A percentile compares a stretch with the other conserved stretches of the same genome.
phyloP scores from a whole-genome alignment of 2,329 filamentous ascomycete species.

The Fusarium miscanthi region DNA sequence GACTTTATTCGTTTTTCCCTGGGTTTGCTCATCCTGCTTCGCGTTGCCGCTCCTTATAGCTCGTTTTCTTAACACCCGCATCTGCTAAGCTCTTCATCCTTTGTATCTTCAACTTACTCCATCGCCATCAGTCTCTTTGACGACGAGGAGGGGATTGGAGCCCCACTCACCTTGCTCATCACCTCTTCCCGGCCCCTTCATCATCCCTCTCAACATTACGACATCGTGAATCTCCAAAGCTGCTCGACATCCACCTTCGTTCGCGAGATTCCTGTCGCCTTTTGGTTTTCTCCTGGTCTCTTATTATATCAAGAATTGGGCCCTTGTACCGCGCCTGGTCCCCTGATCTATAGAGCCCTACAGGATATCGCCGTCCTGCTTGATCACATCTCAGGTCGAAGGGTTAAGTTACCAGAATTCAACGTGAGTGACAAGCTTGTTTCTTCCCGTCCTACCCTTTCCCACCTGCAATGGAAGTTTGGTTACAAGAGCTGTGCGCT shows the following conservation, averaged over 20 bases:
- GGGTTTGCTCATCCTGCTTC: constrained; percentile 5
- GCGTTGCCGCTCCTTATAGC: not conserved
- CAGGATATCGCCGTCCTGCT: constrained; percentile 20
- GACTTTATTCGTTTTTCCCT: constrained; percentile 4
- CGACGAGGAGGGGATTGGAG: constrained; percentile 36
- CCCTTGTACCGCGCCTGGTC: not conserved
- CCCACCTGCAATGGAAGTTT: constrained; percentile 2
- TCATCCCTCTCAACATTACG: constrained; percentile 25
- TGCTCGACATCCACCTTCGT: constrained; percentile 2
- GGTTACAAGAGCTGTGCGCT: constrained; percentile 1
- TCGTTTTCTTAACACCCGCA: constrained; percentile 4
- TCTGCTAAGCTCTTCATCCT: constrained; percentile 1
- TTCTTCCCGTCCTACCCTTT: constrained; percentile 12
- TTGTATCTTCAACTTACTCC: constrained; percentile 3
- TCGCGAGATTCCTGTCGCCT: not conserved
- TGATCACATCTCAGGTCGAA: constrained; percentile 29
- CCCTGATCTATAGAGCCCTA: constrained; percentile 21
- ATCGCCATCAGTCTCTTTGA: constrained; percentile 13
- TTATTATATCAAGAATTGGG: constrained; percentile 6
- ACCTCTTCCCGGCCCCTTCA: constrained; percentile 23
- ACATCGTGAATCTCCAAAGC: constrained; percentile 4
- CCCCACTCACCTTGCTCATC: constrained; percentile 37
- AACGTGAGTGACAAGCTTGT: constrained; percentile 32
- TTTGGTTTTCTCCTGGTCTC: not conserved
- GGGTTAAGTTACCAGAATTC: constrained; percentile 27